Evolutionary conservation across 208 protist genomes (phyloP), one percentile per base, ranked within the genome.

Genomic region (Trypanosoma avium): DNA sequence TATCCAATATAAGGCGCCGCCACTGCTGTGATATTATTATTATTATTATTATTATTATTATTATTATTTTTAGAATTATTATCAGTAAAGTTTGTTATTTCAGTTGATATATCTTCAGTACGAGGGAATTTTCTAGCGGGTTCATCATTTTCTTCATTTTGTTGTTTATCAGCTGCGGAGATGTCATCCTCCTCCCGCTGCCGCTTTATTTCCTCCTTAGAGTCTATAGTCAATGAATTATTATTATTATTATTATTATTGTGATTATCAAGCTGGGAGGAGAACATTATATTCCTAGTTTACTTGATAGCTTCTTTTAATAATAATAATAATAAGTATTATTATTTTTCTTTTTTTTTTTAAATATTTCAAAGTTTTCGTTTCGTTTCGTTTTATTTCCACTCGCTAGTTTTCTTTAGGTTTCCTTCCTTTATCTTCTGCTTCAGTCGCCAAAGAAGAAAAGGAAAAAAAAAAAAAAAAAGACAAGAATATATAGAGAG

Each of bases 1-100:
- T 67, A 73, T 13, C 57, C 67, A 60, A 67, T 67, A 49, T 40
- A 70, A 1, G 64, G 64, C 29, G 13, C 47, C n/a, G n/a, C n/a
- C n/a, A n/a, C n/a, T n/a, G n/a, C n/a, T n/a, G n/a, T n/a, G n/a
- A n/a, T n/a, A n/a, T n/a, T n/a, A n/a, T n/a, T n/a, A 30, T n/a
- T 38, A 56, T 26, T 5, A 30, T 7, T 19, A 38, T 19, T 13
- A 22, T 29, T 10, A 1, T 30, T 29, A 10, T 50, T 29, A 22
- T 29, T 29, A 9, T 29, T 50, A 50, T 47, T 56, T 22, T 24
- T 22, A 3, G 24, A 7, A 5, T 24, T 9, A 2, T 10, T 42
- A 12, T 4, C 30, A 12, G 10, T 4, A 21, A 7, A 0, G 13
- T 4, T 35, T n/a, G 32, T 0, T 29, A 21, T 56, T 29, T 42